Base-by-base conservation (phyloP, 257 asterid genomes). In the Lycium ferocissimum region DNA sequence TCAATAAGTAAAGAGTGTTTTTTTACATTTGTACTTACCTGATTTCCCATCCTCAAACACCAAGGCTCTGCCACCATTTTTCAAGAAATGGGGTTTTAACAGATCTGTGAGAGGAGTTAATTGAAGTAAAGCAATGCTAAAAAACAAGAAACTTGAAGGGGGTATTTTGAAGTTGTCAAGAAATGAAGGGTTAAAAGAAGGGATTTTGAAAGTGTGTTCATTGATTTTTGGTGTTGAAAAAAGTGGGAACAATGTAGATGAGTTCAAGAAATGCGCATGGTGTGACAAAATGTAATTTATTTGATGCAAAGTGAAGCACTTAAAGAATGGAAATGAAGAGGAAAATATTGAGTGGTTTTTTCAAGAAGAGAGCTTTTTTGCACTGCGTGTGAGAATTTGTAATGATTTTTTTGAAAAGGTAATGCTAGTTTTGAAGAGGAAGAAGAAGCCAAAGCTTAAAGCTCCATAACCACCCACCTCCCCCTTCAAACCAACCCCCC, bases 11-110 rank as follows among this genome's bases (percentile, higher is more conserved):
- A 89, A 89, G 95, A 95, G 53, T 91, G 91, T 94, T 93, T 78
- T 38, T 78, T 96, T 43, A 95, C 87, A 89, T 92, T 97, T 69
- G 88, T 92, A 90, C 98, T 94, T 82, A 96, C 98, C 93, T 96
- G 99, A 89, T 90, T 95, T 73, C 99, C 97, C 95, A 97, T 87
- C 87, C 91, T 93, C 85, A 92, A 80, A 80, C 91, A 86, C 98
- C 98, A 97, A 86, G 93, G 91, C 93, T 95, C 98, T 3, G 97
- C 97, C 92, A 94, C 98, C 98, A 96, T 95, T 84, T 86, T 84
- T 67, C 78, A 22, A 53, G 66, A 56, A 78, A 78, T 78, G 82
- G 82, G 66, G 66, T 26, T 33, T 76, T 61, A 78, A 54, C 15
- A 78, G 82, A 78, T 78, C 82, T 78, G 61, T 6, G 33, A 33